These are phyloP conservation scores for Misopates orontium DNA, from an alignment of 257 asterid genomes.

Conservation along the genomic window DNA sequence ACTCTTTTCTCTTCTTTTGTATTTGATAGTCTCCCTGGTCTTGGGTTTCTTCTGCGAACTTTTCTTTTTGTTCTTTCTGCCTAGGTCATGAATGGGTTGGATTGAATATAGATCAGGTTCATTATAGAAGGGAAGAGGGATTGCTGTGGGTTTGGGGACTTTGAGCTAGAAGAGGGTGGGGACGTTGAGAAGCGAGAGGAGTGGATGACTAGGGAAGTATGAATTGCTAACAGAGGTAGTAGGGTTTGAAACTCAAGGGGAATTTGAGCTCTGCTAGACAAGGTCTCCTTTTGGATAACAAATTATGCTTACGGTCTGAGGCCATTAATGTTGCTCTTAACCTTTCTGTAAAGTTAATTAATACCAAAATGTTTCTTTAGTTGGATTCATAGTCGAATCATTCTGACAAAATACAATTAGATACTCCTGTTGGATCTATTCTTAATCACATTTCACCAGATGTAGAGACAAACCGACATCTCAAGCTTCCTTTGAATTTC, in stretches of 20 bases:
- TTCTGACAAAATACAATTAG: neutral
- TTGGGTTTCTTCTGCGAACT: too few relatives aligned
- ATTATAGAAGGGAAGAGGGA: neutral
- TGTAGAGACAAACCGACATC: neutral
- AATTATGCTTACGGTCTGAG: too few relatives aligned
- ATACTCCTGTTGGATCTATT: constrained; percentile 1
- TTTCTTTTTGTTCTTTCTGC: neutral
- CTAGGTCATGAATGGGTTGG: neutral
- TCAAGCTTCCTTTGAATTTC: neutral
- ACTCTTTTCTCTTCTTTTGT: constrained; percentile 20
- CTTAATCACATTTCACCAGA: neutral
- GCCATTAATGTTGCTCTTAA: neutral
- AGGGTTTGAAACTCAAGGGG: neutral
- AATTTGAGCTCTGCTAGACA: neutral
- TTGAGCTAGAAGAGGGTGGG: neutral
- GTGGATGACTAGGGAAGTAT: neutral
- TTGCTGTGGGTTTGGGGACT: neutral
- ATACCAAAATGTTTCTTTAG: neutral
- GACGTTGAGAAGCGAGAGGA: neutral
- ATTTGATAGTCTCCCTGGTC: neutral
- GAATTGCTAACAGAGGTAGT: neutral
- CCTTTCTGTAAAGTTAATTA: neutral
- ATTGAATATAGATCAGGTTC: neutral
- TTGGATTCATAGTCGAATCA: neutral
- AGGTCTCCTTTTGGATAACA: neutral